A percentile compares a stretch with the other conserved stretches of the same genome.
Evolutionary conservation across 2,329 filamentous ascomycete genomes (phyloP).

Genomic region (Botryotinia globosa): DNA sequence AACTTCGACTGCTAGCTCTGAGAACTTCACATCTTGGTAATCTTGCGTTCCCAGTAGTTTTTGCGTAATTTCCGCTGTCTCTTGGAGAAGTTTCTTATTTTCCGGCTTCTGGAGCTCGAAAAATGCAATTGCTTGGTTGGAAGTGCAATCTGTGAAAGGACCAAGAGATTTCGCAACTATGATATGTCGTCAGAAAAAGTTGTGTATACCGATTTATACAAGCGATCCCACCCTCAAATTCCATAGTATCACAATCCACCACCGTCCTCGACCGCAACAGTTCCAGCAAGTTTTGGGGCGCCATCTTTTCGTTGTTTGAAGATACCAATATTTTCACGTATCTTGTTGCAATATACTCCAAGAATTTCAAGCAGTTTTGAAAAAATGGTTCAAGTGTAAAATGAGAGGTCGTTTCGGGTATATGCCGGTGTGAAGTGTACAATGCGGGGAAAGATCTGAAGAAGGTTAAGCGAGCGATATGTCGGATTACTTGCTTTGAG

Average conservation of each 20-base stretch:
- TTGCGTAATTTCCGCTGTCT: conserved; percentile 40
- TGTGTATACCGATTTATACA: background rate
- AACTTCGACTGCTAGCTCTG: conserved; percentile 55
- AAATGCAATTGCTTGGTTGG: conserved; percentile 54
- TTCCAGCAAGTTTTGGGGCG: conserved; percentile 41
- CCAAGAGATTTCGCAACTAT: conserved; percentile 47
- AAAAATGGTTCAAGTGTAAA: background rate
- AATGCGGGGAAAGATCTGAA: background rate
- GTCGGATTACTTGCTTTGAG: conserved; percentile 4
- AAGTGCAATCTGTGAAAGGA: conserved; percentile 53
- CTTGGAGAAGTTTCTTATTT: conserved; percentile 41
- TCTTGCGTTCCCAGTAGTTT: conserved; percentile 31
- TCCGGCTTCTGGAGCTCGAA: conserved; percentile 45
- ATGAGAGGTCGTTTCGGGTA: background rate
- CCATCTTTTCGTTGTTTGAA: conserved; percentile 3
- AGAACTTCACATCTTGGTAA: conserved; percentile 39
- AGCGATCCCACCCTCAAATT: conserved; percentile 43
- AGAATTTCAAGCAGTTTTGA: background rate
- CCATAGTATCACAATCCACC: conserved; percentile 53
- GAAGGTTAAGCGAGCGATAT: conserved; percentile 1
- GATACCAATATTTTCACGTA: background rate
- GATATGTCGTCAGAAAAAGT: background rate
- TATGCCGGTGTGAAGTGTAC: conserved; percentile 5
- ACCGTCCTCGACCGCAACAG: conserved; percentile 44
- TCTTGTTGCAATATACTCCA: background rate